Base-by-base conservation (phyloP, 2,329 filamentous ascomycete species). In the Epicoccum nigrum region DNA sequence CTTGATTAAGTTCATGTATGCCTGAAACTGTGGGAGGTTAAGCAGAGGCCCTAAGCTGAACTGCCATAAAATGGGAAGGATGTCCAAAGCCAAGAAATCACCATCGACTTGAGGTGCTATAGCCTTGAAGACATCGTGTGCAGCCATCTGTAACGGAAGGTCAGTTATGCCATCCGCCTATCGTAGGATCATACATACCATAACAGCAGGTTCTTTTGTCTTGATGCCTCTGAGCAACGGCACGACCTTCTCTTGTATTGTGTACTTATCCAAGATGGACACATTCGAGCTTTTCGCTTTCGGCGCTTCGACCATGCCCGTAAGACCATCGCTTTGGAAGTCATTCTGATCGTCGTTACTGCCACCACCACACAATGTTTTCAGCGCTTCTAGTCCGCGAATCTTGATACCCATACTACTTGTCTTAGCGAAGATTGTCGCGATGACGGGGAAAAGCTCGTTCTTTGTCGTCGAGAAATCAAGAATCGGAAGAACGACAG, bases 391-490 rank as follows among this genome's bases (percentile, higher is more conserved):
- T 23, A 97, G 77, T 4, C 92, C 92, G 23, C 92, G 85, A 27
- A 97, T 88, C 74, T 99, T 99, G 77, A 99, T 97, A 5, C 88
- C 90, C 48, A 99, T 83, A 69, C 92, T 97, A 69, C 85, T 96
- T 1, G 94, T 99, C 69, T 89, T 93, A 62, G 88, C 92, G 69
- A 99, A 99, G 0, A 97, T 94, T 7, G 82, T 78, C 1, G 93
- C 90, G 57, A 99, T 89, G 1, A 96, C 86, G 0, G 94, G 94
- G 71, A 99, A 99, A 1, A 99, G 82, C 57, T 97, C 93, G 63
- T 96, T 94, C 74, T 97, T 99, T 65, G 97, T 92, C 0, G 93
- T 97, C 60, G 88, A 95, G 62, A 97, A 97, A 74, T 99, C 94
- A 7, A 99, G 84, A 2, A 94, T 85, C 0, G 92, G 90, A 4